Conservation (phyloP, 306 rosid species). For the Castanospermum australe region DNA sequence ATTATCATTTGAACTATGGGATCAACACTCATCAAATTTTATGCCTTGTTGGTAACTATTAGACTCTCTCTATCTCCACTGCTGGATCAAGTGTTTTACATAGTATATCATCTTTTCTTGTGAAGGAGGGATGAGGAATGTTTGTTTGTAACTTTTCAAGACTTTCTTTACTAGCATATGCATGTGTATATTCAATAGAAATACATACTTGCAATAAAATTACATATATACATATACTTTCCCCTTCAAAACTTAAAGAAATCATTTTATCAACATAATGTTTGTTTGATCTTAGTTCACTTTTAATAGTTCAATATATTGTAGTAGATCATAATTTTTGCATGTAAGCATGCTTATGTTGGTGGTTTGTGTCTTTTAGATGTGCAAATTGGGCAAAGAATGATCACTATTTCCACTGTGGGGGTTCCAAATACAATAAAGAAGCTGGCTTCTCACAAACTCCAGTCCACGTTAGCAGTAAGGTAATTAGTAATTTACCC, state of each 20-base stretch:
- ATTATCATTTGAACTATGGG: neutral
- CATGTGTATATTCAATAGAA: neutral
- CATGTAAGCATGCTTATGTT: constrained; percentile 6
- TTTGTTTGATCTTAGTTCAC: constrained; percentile 8
- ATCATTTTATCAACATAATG: constrained; percentile 1
- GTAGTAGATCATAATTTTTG: constrained; percentile 18
- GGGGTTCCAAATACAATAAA: constrained; percentile 95
- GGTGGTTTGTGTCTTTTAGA: constrained; percentile 44
- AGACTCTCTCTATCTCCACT: neutral
- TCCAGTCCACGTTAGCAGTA: constrained; percentile 96
- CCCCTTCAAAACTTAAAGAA: constrained; percentile 17
- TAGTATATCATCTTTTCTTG: constrained; percentile 10
- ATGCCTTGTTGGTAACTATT: neutral
- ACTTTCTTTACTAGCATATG: neutral
- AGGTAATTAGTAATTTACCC: constrained; percentile 67
- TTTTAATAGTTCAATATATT: neutral
- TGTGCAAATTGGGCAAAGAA: constrained; percentile 93
- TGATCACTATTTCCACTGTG: constrained; percentile 96
- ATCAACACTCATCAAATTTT: neutral
- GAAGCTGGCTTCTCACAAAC: constrained; percentile 90
- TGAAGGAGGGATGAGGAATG: neutral
- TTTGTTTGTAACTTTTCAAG: neutral
- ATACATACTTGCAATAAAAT: neutral
- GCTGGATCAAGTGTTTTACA: neutral
- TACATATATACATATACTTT: neutral